These are phyloP conservation scores for Mortierella sp. DNA, from an alignment of 371 early-diverging fungal genomes.

Conservation along the genomic window DNA sequence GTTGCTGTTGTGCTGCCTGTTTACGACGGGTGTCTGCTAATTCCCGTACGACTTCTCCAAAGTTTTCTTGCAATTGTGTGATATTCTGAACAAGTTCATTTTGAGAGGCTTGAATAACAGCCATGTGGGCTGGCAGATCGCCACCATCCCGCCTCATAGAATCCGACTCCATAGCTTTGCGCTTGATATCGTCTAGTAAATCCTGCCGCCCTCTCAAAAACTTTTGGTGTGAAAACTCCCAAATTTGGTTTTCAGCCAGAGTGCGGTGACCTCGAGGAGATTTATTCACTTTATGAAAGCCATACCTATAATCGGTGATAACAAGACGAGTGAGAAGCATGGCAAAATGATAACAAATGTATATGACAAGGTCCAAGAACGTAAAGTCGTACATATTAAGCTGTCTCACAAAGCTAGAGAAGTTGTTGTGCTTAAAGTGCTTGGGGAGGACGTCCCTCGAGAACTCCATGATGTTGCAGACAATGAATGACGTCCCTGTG, in stretches of 20 bases:
- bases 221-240: conserved; percentile 93
- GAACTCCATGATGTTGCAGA: conserved; percentile 90
- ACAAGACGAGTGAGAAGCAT: not conserved
- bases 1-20: conserved; percentile 69
- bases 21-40: conserved; percentile 76
- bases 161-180: conserved; percentile 88
- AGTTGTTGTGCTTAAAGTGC: conserved; percentile 95
- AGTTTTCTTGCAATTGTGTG: conserved; percentile 76
- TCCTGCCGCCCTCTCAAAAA: conserved; percentile 85
- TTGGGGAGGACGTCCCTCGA: conserved; percentile 87
- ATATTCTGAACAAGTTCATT: conserved; percentile 82
- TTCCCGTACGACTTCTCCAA: conserved; percentile 76
- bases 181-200: conserved; percentile 86
- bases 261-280: conserved; percentile 87
- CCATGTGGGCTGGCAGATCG: conserved; percentile 78
- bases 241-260: conserved; percentile 86
- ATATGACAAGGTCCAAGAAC: conserved; percentile 46
- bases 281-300: conserved; percentile 91
- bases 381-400: conserved; percentile 93
- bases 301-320: conserved; percentile 67
- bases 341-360: not conserved
- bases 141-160: conserved; percentile 76
- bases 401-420: conserved; percentile 95
- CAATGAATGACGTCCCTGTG: conserved; percentile 88
- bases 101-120: conserved; percentile 80